phyloP scores from a whole-genome alignment of 2,329 filamentous ascomycete genomes.

The Exophiala calicioides region DNA sequence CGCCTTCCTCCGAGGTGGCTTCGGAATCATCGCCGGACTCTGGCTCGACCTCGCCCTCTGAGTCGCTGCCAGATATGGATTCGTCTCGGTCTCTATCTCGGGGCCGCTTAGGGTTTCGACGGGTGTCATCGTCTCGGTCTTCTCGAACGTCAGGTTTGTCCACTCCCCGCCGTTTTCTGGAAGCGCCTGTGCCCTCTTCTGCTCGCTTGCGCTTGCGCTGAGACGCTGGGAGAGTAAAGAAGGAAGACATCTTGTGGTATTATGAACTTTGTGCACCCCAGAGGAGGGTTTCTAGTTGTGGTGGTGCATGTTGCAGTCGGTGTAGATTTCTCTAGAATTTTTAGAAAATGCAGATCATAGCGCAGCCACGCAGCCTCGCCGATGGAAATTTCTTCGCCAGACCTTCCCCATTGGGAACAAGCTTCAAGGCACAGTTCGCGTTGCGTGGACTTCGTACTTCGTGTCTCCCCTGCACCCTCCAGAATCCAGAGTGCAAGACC shows the following conservation, averaged over 20 bases:
- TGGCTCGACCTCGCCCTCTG: constrained; percentile 64
- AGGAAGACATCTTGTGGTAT: constrained; percentile 73
- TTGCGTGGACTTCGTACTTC: no score
- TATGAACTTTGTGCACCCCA: not conserved
- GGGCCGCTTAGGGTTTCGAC: constrained; percentile 48
- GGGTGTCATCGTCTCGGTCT: constrained; percentile 35
- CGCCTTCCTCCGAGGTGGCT: constrained; percentile 58
- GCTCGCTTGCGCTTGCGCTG: constrained; percentile 87
- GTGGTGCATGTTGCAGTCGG: not conserved
- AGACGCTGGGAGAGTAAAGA: constrained; percentile 85
- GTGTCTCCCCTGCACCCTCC: no score
- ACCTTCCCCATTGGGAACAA: constrained; percentile 15
- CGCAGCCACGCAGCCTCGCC: constrained; percentile 8
- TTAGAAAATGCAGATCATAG: constrained; percentile 9
- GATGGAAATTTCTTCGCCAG: constrained; percentile 20
- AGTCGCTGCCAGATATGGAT: constrained; percentile 84
- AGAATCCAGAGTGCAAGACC: no score
- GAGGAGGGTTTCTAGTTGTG: not conserved
- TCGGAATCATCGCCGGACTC: constrained; percentile 64
- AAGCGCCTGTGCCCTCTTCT: constrained; percentile 46
- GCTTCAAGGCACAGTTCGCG: constrained; percentile 9
- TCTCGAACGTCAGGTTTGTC: constrained; percentile 47
- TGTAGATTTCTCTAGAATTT: constrained; percentile 11
- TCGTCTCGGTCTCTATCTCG: constrained; percentile 59
- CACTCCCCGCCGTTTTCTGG: constrained; percentile 49